A percentile compares a stretch with the other conserved stretches of the same genome.
These are phyloP conservation scores for Tremella mesenterica DNA, from an alignment of 768 basidiomycete species.

Conservation along the genomic window DNA sequence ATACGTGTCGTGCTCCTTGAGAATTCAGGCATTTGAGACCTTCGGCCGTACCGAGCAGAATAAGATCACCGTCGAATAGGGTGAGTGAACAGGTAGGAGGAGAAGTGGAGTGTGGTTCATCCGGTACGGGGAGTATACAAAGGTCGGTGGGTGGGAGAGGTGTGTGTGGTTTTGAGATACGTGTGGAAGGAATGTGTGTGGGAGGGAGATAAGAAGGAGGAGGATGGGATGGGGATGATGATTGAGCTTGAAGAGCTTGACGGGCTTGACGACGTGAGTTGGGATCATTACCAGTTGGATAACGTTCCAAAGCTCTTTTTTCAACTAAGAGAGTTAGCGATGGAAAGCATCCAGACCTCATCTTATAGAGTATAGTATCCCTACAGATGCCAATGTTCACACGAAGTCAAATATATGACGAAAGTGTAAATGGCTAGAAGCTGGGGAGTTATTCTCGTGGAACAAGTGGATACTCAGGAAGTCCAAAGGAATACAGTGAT, in stretches of 20 bases:
- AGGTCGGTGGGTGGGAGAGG: background rate
- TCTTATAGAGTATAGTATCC: too few relatives aligned
- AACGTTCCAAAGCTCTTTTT: background rate
- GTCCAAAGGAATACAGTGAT: too few relatives aligned
- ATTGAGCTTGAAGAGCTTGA: background rate
- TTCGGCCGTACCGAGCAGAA: conserved; percentile 16
- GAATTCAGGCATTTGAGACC: conserved; percentile 14
- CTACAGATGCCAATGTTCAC: too few relatives aligned
- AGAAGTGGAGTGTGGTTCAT: conserved; percentile 7
- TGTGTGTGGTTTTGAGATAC: background rate
- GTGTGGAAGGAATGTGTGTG: too few relatives aligned
- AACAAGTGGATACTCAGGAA: too few relatives aligned
- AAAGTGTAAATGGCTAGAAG: too few relatives aligned
- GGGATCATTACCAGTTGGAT: background rate
- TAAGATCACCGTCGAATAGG: conserved; percentile 4
- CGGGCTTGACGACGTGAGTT: background rate
- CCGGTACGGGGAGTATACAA: background rate
- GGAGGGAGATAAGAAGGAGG: background rate
- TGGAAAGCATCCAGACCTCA: too few relatives aligned
- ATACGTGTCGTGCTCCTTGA: conserved; percentile 7
- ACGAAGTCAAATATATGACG: too few relatives aligned
- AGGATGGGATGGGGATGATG: background rate
- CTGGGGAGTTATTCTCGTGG: too few relatives aligned
- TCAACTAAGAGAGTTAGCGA: too few relatives aligned
- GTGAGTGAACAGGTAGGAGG: conserved; percentile 13